Evolutionary conservation across 2,329 filamentous ascomycete genomes (phyloP).

Genomic region (Penicillium sumatraense): DNA sequence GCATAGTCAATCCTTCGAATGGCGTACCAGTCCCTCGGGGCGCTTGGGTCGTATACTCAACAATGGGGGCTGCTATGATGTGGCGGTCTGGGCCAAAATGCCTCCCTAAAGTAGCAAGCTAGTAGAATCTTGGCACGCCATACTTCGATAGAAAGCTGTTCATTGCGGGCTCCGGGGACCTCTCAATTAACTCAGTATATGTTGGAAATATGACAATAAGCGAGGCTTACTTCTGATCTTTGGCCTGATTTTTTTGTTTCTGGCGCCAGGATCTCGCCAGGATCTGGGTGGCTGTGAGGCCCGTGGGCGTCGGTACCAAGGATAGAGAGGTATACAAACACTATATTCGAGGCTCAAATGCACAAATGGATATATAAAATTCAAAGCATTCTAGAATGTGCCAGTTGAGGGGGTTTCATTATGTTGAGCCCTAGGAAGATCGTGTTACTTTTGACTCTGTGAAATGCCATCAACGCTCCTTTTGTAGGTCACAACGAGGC

Average conservation of each 20-base stretch:
- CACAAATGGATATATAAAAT: too few species aligned
- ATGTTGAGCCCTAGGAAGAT: too few species aligned
- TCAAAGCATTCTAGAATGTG: too few species aligned
- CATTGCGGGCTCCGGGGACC: background rate
- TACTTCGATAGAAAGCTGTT: background rate
- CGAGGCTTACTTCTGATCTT: background rate
- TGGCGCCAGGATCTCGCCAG: background rate
- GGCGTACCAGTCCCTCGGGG: background rate
- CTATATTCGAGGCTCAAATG: too few species aligned
- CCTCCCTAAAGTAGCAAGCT: background rate
- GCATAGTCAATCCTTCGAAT: background rate
- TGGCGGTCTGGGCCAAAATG: background rate
- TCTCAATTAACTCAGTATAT: background rate
- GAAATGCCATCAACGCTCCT: background rate
- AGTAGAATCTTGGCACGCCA: background rate
- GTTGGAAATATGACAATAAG: background rate
- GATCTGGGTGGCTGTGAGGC: background rate
- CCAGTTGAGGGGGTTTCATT: too few species aligned
- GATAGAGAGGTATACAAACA: too few species aligned
- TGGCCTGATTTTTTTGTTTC: background rate
- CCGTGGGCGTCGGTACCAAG: background rate
- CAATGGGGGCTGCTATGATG: background rate
- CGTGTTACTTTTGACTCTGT: background rate
- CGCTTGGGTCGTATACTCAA: background rate
- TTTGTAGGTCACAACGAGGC: background rate